These are phyloP conservation scores for Bipolaris sorokiniana DNA, from an alignment of 2,329 filamentous ascomycete genomes.

Conservation along the genomic window DNA sequence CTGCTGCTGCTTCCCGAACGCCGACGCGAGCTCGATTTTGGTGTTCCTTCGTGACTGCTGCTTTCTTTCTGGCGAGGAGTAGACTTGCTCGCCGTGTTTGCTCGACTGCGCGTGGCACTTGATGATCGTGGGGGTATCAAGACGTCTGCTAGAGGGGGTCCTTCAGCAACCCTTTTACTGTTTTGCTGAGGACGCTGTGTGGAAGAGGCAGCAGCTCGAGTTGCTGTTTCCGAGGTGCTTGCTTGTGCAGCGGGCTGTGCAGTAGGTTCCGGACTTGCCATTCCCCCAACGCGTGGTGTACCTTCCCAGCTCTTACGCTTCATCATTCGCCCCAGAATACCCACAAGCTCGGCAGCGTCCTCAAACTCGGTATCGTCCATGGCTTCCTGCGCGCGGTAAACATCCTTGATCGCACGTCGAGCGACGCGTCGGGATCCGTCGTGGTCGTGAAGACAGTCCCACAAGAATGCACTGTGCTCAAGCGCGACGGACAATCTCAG, in stretches of 20 bases:
- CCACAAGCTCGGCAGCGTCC: constrained; percentile 87
- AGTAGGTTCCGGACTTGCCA: constrained; percentile 39
- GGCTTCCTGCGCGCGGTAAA: constrained; percentile 87
- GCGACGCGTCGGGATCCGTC: constrained; percentile 78
- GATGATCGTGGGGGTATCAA: constrained; percentile 28
- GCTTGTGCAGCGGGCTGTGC: constrained; percentile 24
- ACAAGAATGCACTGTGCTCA: constrained; percentile 90
- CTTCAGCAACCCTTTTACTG: constrained; percentile 34
- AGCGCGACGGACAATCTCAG: constrained; percentile 87
- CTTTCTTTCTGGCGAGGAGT: constrained; percentile 28
- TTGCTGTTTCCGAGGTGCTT: constrained; percentile 13
- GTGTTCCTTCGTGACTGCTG: constrained; percentile 36
- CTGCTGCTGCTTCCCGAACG: constrained; percentile 36
- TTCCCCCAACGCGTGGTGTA: constrained; percentile 43
- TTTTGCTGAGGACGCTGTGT: constrained; percentile 33
- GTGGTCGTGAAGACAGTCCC: constrained; percentile 86
- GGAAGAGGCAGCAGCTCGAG: constrained; percentile 15
- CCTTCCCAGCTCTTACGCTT: constrained; percentile 62
- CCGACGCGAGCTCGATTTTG: constrained; percentile 34
- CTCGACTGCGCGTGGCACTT: constrained; percentile 34
- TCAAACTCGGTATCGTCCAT: constrained; percentile 96
- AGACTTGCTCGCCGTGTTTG: constrained; percentile 36
- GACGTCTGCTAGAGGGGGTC: constrained; percentile 31
- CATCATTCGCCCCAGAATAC: constrained; percentile 86
- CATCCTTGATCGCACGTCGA: constrained; percentile 82